Evolutionary conservation across 352 stramenopile species (phyloP), one percentile per base, ranked within the genome.

Genomic region (Pythium utonaiense): DNA sequence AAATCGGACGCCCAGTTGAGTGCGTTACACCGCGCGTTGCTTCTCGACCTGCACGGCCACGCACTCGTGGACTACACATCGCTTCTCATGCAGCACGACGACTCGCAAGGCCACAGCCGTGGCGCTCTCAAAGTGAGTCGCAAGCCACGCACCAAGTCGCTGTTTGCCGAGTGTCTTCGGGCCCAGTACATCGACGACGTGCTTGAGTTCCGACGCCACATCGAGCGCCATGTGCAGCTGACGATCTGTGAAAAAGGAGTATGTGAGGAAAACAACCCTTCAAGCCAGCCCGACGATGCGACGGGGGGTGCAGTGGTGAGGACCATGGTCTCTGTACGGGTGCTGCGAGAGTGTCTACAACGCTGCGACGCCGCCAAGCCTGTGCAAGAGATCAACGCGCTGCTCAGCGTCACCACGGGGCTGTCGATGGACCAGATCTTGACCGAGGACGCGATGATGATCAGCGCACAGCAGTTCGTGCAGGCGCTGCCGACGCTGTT

Each of bases 111-210:
- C 24, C 34, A 42, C 22, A 44, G 10, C 10, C 30, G 41, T 7
- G 45, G 12, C 16, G 3, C 34, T 30, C 17, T 16, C 25, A 12
- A 57, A 61, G 28, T 45, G 56, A 45, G 45, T 77, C 80, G 34
- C 50, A 66, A 58, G 36, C 44, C 36, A 12, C 36, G 53, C 2
- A 9, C 30, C 14, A 60, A 48, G 27, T 65, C 63, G 21, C 41
- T 57, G 30, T 68, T 67, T 33, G 27, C 38, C 41, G 76, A 88
- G 54, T 84, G 74, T 28, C 57, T 87, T 0, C 74, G 69, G 3
- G 64, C 72, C 31, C 80, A 88, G 58, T 77, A 83, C 54, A 68
- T 90, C 19, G 80, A 90, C 21, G 80, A 90, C 47, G 47, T 87
- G 17, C 53, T 88, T n/a, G 57, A 41, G 0, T 90, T 83, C 30